A percentile compares a stretch with the other conserved stretches of the same genome.
Evolutionary conservation across 2,329 filamentous ascomycete genomes (phyloP).

Genomic region (Diaporthe longicolla): DNA sequence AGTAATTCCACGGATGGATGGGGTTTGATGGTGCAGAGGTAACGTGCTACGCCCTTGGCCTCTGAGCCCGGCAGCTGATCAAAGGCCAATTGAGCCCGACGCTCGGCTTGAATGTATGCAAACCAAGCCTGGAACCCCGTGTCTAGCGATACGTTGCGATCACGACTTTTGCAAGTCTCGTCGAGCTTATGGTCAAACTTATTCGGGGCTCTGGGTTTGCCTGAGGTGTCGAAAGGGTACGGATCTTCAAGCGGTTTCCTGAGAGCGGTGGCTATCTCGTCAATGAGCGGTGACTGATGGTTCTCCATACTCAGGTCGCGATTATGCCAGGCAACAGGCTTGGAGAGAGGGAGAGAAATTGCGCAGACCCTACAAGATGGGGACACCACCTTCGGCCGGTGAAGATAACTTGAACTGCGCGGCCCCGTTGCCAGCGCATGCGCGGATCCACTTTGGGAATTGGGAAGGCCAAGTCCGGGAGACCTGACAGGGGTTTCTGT

Average conservation of each 20-base stretch:
- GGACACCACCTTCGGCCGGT: no score
- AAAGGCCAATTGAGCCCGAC: background rate
- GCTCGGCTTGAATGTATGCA: background rate
- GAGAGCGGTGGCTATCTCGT: background rate
- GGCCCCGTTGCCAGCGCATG: no score
- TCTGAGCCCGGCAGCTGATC: background rate
- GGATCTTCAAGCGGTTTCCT: background rate
- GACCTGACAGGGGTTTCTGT: no score
- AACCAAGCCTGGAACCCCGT: background rate
- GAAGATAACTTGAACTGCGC: no score
- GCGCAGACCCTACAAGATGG: no score
- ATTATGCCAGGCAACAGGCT: background rate
- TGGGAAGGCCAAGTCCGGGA: no score
- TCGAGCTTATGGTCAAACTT: background rate
- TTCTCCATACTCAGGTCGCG: background rate
- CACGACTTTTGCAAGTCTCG: background rate
- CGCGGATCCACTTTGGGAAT: no score
- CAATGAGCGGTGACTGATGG: background rate
- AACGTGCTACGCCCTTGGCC: background rate
- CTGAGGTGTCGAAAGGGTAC: background rate
- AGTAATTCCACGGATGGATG: background rate
- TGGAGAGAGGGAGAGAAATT: no score
- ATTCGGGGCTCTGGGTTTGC: background rate
- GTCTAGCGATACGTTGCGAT: conserved; percentile 1
- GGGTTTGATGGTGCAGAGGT: background rate